Conservation (phyloP, 495 filamentous ascomycete species). For the Hypoxylon rickii region DNA sequence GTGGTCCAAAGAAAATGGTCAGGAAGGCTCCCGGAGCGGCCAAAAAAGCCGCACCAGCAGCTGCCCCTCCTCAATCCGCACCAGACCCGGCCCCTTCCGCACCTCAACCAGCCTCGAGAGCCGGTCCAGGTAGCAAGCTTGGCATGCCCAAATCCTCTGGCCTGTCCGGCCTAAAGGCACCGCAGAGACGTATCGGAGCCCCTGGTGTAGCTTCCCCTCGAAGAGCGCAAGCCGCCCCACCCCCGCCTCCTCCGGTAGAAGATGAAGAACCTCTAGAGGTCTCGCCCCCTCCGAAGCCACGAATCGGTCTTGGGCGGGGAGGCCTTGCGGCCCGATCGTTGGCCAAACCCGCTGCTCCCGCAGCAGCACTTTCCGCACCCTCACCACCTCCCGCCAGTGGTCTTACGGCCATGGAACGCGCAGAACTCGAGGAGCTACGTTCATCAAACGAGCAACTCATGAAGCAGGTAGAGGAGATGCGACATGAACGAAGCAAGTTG, state of each 20-base stretch:
- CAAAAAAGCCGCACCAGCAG: conserved; percentile 53
- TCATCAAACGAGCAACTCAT: conserved; percentile 76
- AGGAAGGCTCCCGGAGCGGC: conserved; percentile 46
- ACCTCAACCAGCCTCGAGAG: conserved; percentile 62
- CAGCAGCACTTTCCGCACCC: conserved; percentile 42
- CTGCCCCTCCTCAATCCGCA: conserved; percentile 49
- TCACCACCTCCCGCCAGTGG: conserved; percentile 59
- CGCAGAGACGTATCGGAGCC: conserved; percentile 65
- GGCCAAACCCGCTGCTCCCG: conserved; percentile 66
- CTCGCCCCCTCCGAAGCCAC: conserved; percentile 65
- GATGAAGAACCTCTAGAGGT: conserved; percentile 64
- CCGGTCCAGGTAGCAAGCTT: conserved; percentile 64
- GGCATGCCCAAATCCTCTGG: conserved; percentile 68
- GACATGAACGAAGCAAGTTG: conserved; percentile 72
- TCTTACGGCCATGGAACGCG: conserved; percentile 74
- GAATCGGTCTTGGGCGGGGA: conserved; percentile 71
- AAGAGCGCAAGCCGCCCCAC: conserved; percentile 60
- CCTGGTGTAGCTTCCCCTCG: conserved; percentile 67
- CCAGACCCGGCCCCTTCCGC: conserved; percentile 53
- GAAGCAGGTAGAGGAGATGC: conserved; percentile 73
- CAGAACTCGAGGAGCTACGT: conserved; percentile 88
- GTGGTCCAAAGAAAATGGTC: conserved; percentile 54
- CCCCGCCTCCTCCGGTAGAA: conserved; percentile 49
- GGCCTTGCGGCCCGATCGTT: conserved; percentile 85
- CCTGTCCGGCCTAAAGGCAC: conserved; percentile 70